Percentiles rank a stretch among this genome's conserved stretches.
Evolutionary conservation across 2,329 filamentous ascomycete genomes (phyloP).

Genomic region (Zasmidium citrigriseum): DNA sequence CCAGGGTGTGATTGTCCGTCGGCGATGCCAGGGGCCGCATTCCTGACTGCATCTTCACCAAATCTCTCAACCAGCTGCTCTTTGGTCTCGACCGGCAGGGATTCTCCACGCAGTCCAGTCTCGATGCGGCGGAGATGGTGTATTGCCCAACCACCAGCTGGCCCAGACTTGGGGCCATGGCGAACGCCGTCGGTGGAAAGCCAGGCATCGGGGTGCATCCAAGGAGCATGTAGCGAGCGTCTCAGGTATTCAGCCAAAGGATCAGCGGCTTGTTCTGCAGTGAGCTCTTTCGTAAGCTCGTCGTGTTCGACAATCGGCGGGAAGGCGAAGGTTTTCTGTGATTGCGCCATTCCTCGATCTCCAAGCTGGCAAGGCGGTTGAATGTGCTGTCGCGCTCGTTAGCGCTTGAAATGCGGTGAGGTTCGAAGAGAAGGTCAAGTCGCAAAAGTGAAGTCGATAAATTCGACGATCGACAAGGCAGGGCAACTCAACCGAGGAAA

Average conservation of each 20-base stretch:
- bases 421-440: neutral
- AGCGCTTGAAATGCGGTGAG: too few species aligned
- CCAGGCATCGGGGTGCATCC: constrained; percentile 52
- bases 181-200: constrained; percentile 45
- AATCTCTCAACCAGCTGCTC: constrained; percentile 42
- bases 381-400: neutral
- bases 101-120: constrained; percentile 54
- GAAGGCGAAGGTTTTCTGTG: neutral
- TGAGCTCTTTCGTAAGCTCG: neutral
- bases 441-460: neutral
- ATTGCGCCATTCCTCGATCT: neutral
- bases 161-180: constrained; percentile 45
- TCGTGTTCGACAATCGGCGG: neutral
- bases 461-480: too few species aligned
- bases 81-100: constrained; percentile 44
- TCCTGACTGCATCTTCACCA: constrained; percentile 30
- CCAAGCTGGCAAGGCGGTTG: neutral
- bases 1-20: constrained; percentile 17
- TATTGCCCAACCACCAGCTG: constrained; percentile 50
- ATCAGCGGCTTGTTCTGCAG: constrained; percentile 10
- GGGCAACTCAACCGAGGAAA: neutral
- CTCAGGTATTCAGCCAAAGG: constrained; percentile 43
- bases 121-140: constrained; percentile 57
- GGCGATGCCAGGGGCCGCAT: neutral
- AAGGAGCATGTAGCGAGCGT: constrained; percentile 41